Percentiles rank a stretch among this genome's conserved stretches.
phyloP scores from a whole-genome alignment of 345 rosid species.

The Brassica juncea region DNA sequence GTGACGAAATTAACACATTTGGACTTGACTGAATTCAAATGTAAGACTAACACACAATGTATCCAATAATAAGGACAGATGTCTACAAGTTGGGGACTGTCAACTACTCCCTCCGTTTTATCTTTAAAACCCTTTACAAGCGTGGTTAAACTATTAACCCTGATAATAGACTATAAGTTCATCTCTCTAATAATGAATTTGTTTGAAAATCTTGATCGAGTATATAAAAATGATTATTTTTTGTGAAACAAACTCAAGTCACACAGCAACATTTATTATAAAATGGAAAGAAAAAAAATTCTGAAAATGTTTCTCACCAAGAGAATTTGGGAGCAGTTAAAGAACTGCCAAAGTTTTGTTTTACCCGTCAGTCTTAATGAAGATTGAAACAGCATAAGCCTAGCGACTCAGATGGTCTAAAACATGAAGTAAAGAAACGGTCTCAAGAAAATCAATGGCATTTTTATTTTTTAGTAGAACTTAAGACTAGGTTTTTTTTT shows the following conservation, averaged over 20 bases:
- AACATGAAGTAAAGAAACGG: conserved; percentile 15
- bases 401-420: conserved; percentile 1
- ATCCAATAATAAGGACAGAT: neutral
- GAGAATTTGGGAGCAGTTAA: conserved; percentile 17
- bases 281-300: neutral
- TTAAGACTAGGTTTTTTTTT: conserved; percentile 36
- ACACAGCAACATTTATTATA: neutral
- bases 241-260: neutral
- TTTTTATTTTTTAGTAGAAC: conserved; percentile 27
- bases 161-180: neutral
- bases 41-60: neutral
- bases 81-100: neutral
- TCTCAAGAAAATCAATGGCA: conserved; percentile 21
- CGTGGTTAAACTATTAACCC: neutral
- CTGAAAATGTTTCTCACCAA: neutral
- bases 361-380: conserved; percentile 18
- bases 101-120: neutral
- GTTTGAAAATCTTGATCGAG: neutral
- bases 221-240: neutral
- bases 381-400: conserved; percentile 5
- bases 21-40: neutral
- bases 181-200: neutral
- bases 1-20: neutral
- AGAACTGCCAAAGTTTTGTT: conserved; percentile 15
- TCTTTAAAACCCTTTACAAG: neutral